These are phyloP conservation scores for Rhodotorula sp. DNA, from an alignment of 1,284 basidiomycete species.

Conservation along the genomic window DNA sequence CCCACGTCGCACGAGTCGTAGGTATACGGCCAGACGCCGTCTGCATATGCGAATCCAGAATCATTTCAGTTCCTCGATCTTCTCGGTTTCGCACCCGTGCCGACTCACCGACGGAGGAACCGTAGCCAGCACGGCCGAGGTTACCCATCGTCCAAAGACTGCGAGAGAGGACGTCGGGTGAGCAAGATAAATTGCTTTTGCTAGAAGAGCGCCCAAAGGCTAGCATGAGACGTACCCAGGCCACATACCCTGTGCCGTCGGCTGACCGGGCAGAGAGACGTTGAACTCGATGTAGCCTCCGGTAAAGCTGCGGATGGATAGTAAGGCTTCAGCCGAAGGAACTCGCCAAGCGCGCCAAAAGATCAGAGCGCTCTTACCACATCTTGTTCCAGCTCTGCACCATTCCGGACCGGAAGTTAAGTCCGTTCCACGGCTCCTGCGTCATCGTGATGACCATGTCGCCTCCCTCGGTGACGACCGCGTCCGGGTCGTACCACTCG, in stretches of 20 bases:
- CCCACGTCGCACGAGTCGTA: slow-evolving; percentile 76
- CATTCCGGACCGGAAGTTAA: slow-evolving; percentile 65
- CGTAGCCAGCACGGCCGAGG: slow-evolving; percentile 75
- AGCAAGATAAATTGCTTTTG: not conserved
- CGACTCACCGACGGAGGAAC: slow-evolving; percentile 60
- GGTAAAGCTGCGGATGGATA: slow-evolving; percentile 66
- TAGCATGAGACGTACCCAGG: slow-evolving; percentile 31
- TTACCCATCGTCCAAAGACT: slow-evolving; percentile 56
- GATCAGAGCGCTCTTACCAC: slow-evolving; percentile 54
- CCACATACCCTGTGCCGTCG: slow-evolving; percentile 54
- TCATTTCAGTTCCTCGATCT: not conserved
- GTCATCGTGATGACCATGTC: slow-evolving; percentile 74
- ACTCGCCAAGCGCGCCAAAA: not conserved
- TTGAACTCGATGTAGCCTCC: slow-evolving; percentile 66
- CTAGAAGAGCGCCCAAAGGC: too few species aligned
- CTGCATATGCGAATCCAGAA: slow-evolving; percentile 42
- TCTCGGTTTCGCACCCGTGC: not conserved
- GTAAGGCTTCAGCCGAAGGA: not conserved
- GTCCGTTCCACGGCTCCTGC: slow-evolving; percentile 62
- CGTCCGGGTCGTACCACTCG: slow-evolving; percentile 63
- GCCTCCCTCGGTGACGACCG: slow-evolving; percentile 74
- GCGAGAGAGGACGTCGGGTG: too few species aligned
- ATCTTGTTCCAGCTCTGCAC: slow-evolving; percentile 74
- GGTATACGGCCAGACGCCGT: slow-evolving; percentile 77
- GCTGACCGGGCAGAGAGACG: slow-evolving; percentile 77